Evolutionary conservation across 2,329 filamentous ascomycete genomes (phyloP).

Genomic region (Dothidotthia symphoricarpi): DNA sequence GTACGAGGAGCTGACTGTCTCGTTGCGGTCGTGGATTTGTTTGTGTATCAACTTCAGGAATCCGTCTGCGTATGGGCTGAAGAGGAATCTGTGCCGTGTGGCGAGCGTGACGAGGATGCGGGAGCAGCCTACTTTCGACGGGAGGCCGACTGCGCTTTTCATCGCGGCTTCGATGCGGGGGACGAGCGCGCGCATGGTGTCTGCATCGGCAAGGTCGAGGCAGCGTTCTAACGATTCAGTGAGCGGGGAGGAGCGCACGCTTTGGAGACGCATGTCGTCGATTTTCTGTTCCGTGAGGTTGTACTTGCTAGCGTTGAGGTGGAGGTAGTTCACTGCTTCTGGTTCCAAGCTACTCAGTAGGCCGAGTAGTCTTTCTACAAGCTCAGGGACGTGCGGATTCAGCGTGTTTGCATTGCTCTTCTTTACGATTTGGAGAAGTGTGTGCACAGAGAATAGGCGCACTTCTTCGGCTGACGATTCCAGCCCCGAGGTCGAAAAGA

Average conservation of each 20-base stretch:
- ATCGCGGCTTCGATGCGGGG: constrained; percentile 74
- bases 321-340: constrained; percentile 86
- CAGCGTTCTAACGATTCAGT: constrained; percentile 90
- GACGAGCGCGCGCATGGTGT: constrained; percentile 72
- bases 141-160: constrained; percentile 83
- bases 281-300: constrained; percentile 86
- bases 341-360: constrained; percentile 86
- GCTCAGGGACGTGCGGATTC: constrained; percentile 74
- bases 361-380: constrained; percentile 77
- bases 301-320: constrained; percentile 80
- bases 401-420: constrained; percentile 74
- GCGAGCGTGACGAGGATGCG: constrained; percentile 81
- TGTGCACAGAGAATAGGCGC: constrained; percentile 73
- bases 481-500: constrained; percentile 83
- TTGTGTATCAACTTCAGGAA: constrained; percentile 79
- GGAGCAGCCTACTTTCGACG: constrained; percentile 89
- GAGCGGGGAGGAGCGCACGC: constrained; percentile 81
- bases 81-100: constrained; percentile 72
- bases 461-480: constrained; percentile 88
- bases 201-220: constrained; percentile 76
- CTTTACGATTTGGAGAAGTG: constrained; percentile 85
- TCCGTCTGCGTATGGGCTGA: constrained; percentile 70
- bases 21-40: constrained; percentile 84
- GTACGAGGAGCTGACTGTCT: constrained; percentile 88
- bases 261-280: constrained; percentile 78